phyloP scores from a whole-genome alignment of 2,329 filamentous ascomycete species.

The Aureobasidium sp. region DNA sequence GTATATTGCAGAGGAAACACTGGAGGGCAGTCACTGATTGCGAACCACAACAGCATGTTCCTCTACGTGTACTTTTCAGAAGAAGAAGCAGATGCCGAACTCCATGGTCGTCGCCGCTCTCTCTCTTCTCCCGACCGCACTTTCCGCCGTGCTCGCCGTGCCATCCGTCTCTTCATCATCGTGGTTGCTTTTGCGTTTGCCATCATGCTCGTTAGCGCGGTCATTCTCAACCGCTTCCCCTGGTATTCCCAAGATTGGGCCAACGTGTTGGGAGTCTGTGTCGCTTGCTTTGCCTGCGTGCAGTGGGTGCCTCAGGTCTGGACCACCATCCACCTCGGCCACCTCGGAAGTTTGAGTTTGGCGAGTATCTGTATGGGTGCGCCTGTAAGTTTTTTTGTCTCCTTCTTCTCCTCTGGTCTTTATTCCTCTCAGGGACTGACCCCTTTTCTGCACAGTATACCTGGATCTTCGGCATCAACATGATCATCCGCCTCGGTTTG shows the following conservation, averaged over 20 bases:
- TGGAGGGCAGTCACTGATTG: not conserved
- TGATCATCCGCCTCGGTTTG: conserved; percentile 58
- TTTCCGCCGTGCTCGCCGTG: conserved; percentile 21
- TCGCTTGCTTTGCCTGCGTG: conserved; percentile 65
- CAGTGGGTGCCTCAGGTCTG: conserved; percentile 91
- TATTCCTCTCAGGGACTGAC: not conserved
- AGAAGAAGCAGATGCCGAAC: conserved; percentile 23
- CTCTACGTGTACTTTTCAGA: conserved; percentile 57
- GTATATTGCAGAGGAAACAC: conserved; percentile 21
- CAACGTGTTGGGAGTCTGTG: conserved; percentile 68
- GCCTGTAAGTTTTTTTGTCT: conserved; percentile 52
- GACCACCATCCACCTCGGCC: conserved; percentile 75
- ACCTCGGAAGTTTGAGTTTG: conserved; percentile 81
- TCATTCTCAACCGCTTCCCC: conserved; percentile 56
- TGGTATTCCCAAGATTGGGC: conserved; percentile 64
- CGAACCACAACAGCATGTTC: conserved; percentile 57
- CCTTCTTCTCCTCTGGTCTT: no score
- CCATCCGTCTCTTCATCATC: conserved; percentile 46
- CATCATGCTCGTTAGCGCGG: conserved; percentile 53
- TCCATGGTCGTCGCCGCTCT: conserved; percentile 19
- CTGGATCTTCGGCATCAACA: conserved; percentile 65
- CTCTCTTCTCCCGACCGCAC: conserved; percentile 22
- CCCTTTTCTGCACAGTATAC: no score
- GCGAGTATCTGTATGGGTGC: conserved; percentile 97
- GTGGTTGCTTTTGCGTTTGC: conserved; percentile 64